Percentiles rank a stretch among this genome's conserved stretches.
These are phyloP conservation scores for Phytophthora agathidicida DNA, from an alignment of 352 stramenopile species.

Conservation along the genomic window DNA sequence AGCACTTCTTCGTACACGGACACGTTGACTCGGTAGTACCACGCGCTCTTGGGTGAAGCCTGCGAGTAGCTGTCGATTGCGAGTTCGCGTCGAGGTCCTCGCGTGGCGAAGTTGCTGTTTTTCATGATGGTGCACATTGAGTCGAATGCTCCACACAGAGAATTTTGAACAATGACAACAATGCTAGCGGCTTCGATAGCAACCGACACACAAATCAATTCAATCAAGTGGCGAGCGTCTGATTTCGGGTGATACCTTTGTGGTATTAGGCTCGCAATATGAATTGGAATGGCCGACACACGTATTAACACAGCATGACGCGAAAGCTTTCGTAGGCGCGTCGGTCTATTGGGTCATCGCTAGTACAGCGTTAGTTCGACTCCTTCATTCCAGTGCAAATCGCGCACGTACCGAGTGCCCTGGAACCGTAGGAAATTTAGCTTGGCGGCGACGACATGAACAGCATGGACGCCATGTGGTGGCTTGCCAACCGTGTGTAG, in stretches of 20 bases:
- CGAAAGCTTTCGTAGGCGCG: neutral
- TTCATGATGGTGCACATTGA: neutral
- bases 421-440: too few species aligned
- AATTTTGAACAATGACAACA: conserved; percentile 18
- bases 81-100: conserved; percentile 30
- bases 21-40: conserved; percentile 74
- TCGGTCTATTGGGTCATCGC: neutral
- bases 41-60: conserved; percentile 43
- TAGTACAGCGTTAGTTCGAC: conserved; percentile 9
- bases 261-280: conserved; percentile 7
- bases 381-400: conserved; percentile 18
- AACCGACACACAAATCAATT: neutral
- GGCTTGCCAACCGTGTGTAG: too few species aligned
- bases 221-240: conserved; percentile 20
- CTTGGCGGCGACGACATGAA: too few species aligned
- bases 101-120: conserved; percentile 3
- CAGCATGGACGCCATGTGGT: too few species aligned
- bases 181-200: neutral
- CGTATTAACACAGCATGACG: neutral
- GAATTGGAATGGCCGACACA: conserved; percentile 15
- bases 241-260: conserved; percentile 13
- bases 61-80: conserved; percentile 56
- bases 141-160: neutral
- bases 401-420: conserved; percentile 14
- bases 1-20: conserved; percentile 22